Evolutionary conservation across 345 rosid species (phyloP).

Genomic region (Reutealis trisperma): DNA sequence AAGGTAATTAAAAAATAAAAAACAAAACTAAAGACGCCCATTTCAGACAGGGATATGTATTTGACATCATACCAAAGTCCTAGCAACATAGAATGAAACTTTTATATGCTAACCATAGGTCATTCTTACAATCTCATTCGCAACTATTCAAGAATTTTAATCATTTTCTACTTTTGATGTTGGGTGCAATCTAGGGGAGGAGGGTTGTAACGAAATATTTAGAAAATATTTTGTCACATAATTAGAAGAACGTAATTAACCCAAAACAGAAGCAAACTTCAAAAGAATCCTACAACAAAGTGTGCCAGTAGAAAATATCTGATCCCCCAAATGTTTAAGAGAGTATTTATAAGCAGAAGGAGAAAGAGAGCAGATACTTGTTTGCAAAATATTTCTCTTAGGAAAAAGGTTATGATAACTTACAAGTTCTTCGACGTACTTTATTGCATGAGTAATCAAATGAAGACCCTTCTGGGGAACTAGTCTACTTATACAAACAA

Average conservation of each 20-base stretch:
- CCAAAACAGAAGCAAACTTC: background rate
- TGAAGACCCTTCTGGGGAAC: conserved; percentile 70
- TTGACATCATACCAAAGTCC: too few species aligned
- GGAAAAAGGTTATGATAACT: conserved; percentile 18
- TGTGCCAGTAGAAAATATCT: background rate
- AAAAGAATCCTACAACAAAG: background rate
- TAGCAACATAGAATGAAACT: background rate
- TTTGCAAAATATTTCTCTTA: background rate
- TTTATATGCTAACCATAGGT: background rate
- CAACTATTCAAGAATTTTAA: background rate
- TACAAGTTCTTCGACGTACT: conserved; percentile 47
- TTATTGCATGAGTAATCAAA: conserved; percentile 55
- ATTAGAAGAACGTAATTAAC: background rate
- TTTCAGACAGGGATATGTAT: too few species aligned
- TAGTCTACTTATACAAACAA: conserved; percentile 56
- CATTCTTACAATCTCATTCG: background rate
- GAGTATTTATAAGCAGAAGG: too few species aligned
- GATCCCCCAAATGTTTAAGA: background rate
- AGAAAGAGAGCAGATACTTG: background rate
- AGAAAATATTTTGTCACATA: too few species aligned
- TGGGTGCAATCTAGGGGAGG: too few species aligned
- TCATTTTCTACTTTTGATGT: background rate
- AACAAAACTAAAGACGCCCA: too few species aligned
- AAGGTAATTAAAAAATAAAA: too few species aligned
- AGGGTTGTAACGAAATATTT: background rate